phyloP scores from a whole-genome alignment of 371 early-diverging fungal genomes.

The Circinella minor region DNA sequence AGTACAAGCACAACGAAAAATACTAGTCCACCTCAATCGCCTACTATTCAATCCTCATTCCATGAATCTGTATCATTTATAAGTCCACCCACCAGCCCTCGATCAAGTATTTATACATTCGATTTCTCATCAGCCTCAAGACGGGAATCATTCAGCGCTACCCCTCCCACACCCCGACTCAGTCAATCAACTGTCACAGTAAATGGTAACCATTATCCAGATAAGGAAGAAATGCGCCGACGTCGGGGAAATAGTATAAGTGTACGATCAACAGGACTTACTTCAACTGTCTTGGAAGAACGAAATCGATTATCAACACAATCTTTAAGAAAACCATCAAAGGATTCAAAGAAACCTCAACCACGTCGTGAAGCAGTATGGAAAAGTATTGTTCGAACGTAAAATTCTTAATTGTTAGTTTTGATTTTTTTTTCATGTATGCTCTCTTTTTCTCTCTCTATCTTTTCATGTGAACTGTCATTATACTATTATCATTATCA shows the following conservation, averaged over 20 bases:
- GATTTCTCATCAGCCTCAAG: background rate
- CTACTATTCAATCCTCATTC: background rate
- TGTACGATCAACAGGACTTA: background rate
- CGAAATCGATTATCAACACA: background rate
- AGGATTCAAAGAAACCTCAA: background rate
- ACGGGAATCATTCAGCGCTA: slow-evolving; percentile 3
- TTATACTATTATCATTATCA: too few relatives aligned
- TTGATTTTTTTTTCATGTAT: too few relatives aligned
- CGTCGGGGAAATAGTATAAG: slow-evolving; percentile 5
- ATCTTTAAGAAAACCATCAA: slow-evolving; percentile 1
- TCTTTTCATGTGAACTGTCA: too few relatives aligned
- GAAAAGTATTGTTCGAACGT: slow-evolving; percentile 24
- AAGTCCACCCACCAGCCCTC: background rate
- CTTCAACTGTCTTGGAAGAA: slow-evolving; percentile 7
- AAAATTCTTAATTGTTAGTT: background rate
- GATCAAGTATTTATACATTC: slow-evolving; percentile 1
- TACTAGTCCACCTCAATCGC: slow-evolving; percentile 5
- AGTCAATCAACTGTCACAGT: slow-evolving; percentile 9
- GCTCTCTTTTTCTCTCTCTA: too few relatives aligned
- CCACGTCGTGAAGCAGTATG: slow-evolving; percentile 23
- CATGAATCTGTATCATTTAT: background rate
- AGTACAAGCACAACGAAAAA: too few relatives aligned
- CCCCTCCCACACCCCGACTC: background rate
- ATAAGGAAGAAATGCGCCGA: slow-evolving; percentile 6
- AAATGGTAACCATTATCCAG: background rate